phyloP scores from a whole-genome alignment of 129 eudicot species.

The Pseudognaphalium luteoalbum region DNA sequence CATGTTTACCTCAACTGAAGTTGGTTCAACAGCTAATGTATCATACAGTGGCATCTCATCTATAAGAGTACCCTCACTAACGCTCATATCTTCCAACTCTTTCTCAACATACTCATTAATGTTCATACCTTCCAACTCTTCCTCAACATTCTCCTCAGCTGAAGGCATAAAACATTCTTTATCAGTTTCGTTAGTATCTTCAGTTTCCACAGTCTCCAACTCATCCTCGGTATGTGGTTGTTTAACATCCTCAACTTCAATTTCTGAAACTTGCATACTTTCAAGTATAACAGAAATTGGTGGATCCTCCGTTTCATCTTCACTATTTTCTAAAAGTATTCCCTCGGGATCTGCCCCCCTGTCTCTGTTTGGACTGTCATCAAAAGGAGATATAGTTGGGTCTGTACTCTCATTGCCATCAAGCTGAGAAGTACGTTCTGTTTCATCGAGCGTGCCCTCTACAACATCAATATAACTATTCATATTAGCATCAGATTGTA shows the following conservation, averaged over 20 bases:
- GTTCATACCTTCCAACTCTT: slow-evolving; percentile 15
- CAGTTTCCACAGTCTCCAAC: slow-evolving; percentile 3
- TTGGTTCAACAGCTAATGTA: slow-evolving; percentile 20
- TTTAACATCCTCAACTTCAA: background rate
- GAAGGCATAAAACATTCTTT: slow-evolving; percentile 9
- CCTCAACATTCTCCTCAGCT: slow-evolving; percentile 9
- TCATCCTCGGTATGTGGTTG: background rate
- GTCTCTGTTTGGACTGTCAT: slow-evolving; percentile 20
- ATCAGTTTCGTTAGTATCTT: slow-evolving; percentile 10
- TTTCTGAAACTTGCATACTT: slow-evolving; percentile 13
- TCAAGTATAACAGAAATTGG: slow-evolving; percentile 23
- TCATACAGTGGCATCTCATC: slow-evolving; percentile 24
- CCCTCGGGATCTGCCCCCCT: slow-evolving; percentile 21
- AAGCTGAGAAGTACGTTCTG: slow-evolving; percentile 23
- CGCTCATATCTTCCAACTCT: slow-evolving; percentile 15
- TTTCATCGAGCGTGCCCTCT: slow-evolving; percentile 26
- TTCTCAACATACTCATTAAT: slow-evolving; percentile 16
- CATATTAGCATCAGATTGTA: slow-evolving; percentile 24
- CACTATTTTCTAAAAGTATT: slow-evolving; percentile 15
- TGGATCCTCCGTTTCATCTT: slow-evolving; percentile 13
- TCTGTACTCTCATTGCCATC: slow-evolving; percentile 27
- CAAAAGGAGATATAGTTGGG: slow-evolving; percentile 16
- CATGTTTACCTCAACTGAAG: slow-evolving; percentile 15
- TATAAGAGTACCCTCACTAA: background rate
- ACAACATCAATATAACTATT: slow-evolving; percentile 22